Evolutionary conservation across 1,284 basidiomycete species (phyloP).

Genomic region (Abortiporus biennis): DNA sequence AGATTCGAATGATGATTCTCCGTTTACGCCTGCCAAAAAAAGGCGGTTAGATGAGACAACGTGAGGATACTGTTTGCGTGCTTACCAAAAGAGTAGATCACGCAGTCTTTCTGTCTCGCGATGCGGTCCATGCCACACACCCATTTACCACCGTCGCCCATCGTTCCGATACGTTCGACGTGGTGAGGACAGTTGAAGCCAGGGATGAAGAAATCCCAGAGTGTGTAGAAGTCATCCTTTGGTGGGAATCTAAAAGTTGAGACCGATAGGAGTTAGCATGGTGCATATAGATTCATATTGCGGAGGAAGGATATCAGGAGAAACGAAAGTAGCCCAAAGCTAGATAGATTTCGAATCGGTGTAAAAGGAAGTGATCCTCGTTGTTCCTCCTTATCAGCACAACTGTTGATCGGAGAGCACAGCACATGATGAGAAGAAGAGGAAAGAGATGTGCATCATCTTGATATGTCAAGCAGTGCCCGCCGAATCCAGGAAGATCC

Average conservation of each 20-base stretch:
- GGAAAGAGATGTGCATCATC: too few species aligned
- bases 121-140: conserved; percentile 40
- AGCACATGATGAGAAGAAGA: too few species aligned
- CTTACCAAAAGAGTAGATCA: conserved; percentile 42
- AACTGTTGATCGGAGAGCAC: too few species aligned
- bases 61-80: neutral
- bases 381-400: too few species aligned
- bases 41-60: conserved; percentile 1
- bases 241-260: conserved; percentile 12
- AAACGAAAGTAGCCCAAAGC: too few species aligned
- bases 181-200: conserved; percentile 38
- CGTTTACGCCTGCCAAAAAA: conserved; percentile 37
- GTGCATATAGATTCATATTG: neutral
- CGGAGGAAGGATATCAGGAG: too few species aligned
- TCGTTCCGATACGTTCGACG: conserved; percentile 36
- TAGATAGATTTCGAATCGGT: too few species aligned
- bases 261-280: too few species aligned
- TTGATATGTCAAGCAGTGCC: too few species aligned
- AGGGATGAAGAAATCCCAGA: conserved; percentile 42
- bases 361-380: too few species aligned
- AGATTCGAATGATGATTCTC: conserved; percentile 50
- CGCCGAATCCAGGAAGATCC: too few species aligned
- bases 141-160: conserved; percentile 48
- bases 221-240: conserved; percentile 16
- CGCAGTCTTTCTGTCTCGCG: conserved; percentile 31